A percentile compares a stretch with the other conserved stretches of the same genome.
Evolutionary conservation across 2,329 filamentous ascomycete genomes (phyloP).

Genomic region (Colletotrichum sidae): DNA sequence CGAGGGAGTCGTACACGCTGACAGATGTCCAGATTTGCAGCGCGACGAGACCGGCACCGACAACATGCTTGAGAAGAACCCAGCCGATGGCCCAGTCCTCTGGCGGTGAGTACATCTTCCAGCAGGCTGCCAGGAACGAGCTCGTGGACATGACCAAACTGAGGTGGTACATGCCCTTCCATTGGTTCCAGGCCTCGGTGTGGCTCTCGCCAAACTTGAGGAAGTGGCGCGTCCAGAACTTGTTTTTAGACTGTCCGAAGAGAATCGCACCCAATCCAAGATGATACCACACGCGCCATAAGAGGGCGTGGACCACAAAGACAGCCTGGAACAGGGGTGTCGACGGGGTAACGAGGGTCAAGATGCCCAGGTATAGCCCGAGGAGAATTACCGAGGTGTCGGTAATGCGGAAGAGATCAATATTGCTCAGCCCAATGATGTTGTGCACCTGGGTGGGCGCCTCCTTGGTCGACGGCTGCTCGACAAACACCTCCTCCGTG

Average conservation of each 20-base stretch:
- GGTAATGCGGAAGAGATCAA: conserved; percentile 89
- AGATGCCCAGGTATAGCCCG: conserved; percentile 77
- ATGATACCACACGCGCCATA: conserved; percentile 93
- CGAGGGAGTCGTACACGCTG: conserved; percentile 94
- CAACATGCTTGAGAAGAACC: conserved; percentile 85
- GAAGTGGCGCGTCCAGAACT: conserved; percentile 97
- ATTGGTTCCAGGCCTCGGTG: conserved; percentile 95
- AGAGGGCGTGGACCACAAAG: conserved; percentile 83
- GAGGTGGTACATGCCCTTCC: conserved; percentile 95
- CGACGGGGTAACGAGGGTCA: conserved; percentile 82
- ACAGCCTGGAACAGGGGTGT: conserved; percentile 80
- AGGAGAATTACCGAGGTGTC: conserved; percentile 85
- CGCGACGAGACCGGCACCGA: conserved; percentile 83
- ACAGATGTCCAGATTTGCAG: conserved; percentile 93
- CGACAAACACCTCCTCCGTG: conserved; percentile 36
- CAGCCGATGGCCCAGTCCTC: conserved; percentile 89
- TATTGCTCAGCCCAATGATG: conserved; percentile 82
- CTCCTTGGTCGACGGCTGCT: conserved; percentile 44
- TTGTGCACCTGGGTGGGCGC: conserved; percentile 80
- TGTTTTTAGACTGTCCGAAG: conserved; percentile 86
- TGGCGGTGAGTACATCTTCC: conserved; percentile 96
- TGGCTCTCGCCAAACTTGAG: conserved; percentile 94
- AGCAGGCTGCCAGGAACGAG: conserved; percentile 89
- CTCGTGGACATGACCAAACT: conserved; percentile 91
- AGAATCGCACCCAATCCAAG: conserved; percentile 88